These are phyloP conservation scores for Rhytidiadelphus loreus DNA, from an alignment of 225 moss, liverwort and hornwort genomes.

Conservation along the genomic window DNA sequence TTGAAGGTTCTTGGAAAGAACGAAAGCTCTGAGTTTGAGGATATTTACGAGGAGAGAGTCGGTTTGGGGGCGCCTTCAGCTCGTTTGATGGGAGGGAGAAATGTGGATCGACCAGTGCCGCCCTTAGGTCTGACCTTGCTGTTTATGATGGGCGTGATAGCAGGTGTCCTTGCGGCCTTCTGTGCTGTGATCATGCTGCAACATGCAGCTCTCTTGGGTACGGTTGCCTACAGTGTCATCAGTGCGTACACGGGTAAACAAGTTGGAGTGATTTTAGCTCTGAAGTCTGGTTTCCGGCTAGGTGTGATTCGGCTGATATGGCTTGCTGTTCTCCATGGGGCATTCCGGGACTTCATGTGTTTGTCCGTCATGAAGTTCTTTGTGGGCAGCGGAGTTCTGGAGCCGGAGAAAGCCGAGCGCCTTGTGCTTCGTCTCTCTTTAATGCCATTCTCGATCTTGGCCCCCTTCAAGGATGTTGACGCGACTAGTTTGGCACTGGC, in stretches of 20 bases:
- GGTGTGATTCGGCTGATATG: slow-evolving; percentile 41
- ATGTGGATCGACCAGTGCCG: slow-evolving; percentile 39
- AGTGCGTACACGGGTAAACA: slow-evolving; percentile 42
- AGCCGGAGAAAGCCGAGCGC: slow-evolving; percentile 29
- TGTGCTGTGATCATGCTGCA: slow-evolving; percentile 43
- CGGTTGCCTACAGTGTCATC: slow-evolving; percentile 38
- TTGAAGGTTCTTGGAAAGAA: slow-evolving; percentile 34
- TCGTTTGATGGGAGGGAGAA: slow-evolving; percentile 43
- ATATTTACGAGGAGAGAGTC: slow-evolving; percentile 31
- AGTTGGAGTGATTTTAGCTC: slow-evolving; percentile 31
- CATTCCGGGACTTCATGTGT: slow-evolving; percentile 34
- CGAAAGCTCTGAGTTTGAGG: slow-evolving; percentile 18
- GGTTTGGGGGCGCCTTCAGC: slow-evolving; percentile 32
- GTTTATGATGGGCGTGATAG: slow-evolving; percentile 38
- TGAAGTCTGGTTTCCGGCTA: slow-evolving; percentile 39
- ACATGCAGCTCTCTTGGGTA: slow-evolving; percentile 49
- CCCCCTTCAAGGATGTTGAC: slow-evolving; percentile 44
- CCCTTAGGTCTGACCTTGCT: slow-evolving; percentile 36
- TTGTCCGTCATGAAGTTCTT: slow-evolving; percentile 38
- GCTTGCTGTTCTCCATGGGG: slow-evolving; percentile 43
- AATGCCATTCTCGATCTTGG: slow-evolving; percentile 50
- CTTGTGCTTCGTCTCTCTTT: slow-evolving; percentile 39
- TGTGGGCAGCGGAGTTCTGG: slow-evolving; percentile 34
- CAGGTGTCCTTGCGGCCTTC: slow-evolving; percentile 30
- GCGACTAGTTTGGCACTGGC: slow-evolving; percentile 26